Evolutionary conservation across 495 filamentous ascomycete genomes (phyloP).

Genomic region (Alectoria sarmentosa): DNA sequence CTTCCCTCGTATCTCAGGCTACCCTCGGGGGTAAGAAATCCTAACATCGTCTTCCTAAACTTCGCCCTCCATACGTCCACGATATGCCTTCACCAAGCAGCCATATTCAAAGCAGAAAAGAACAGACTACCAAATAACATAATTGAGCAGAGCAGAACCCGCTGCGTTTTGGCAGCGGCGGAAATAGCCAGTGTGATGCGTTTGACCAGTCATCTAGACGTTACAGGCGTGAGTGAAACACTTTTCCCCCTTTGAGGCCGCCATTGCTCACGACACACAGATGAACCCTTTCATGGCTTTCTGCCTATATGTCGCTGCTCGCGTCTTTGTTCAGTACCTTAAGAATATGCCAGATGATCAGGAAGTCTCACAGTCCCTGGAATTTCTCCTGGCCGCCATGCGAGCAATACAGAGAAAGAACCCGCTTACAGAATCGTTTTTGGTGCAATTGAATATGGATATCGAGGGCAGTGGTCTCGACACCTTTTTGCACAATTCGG

Average conservation of each 20-base stretch:
- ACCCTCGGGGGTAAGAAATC: constrained; percentile 63
- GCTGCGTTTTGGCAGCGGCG: constrained; percentile 88
- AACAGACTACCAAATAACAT: constrained; percentile 71
- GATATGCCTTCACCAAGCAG: constrained; percentile 95
- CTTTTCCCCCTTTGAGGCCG: not conserved
- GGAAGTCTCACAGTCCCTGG: constrained; percentile 71
- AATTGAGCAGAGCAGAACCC: constrained; percentile 78
- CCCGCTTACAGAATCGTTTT: constrained; percentile 89
- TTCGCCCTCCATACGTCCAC: constrained; percentile 96
- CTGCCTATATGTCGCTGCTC: constrained; percentile 87
- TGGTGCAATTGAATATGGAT: constrained; percentile 90
- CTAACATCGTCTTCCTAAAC: constrained; percentile 91
- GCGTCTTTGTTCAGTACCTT: constrained; percentile 92
- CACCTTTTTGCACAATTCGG: constrained; percentile 21
- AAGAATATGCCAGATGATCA: constrained; percentile 82
- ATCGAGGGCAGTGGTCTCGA: constrained; percentile 56
- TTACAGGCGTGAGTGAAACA: constrained; percentile 60
- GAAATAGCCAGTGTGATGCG: constrained; percentile 97
- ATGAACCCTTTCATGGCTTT: constrained; percentile 97
- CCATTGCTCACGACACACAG: constrained; percentile 41
- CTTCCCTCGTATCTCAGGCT: constrained; percentile 79
- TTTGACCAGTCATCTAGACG: constrained; percentile 84
- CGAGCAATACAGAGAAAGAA: constrained; percentile 81
- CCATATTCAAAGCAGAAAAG: constrained; percentile 94
- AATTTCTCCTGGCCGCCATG: constrained; percentile 86